Evolutionary conservation across 305 asterid genomes (phyloP), one percentile per base, ranked within the genome.

Genomic region (Petunia hybrid): DNA sequence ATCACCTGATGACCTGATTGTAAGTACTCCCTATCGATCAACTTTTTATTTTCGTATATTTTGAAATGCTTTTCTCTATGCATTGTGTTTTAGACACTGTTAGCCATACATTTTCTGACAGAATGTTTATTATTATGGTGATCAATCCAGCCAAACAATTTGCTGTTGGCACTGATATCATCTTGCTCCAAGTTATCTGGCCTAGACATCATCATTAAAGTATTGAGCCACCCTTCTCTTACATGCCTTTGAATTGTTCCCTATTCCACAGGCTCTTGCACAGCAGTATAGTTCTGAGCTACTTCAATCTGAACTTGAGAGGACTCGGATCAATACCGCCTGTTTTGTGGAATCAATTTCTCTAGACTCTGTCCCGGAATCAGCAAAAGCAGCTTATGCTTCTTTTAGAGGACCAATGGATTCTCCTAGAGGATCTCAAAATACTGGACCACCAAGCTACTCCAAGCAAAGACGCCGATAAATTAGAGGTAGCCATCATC

Each of bases 301-400:
- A 77, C 98, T 94, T 75, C 98, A 96, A 83, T 83, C 89, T 1
- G 99, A 96, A 89, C 97, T 96, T 0, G 99, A 96, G 83, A 90
- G 99, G 89, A 96, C 98, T 1, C 86, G 98, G 79, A 91, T 96
- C 81, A 96, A 96, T 84, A 92, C 98, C 0, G 98, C 98, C 45
- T 96, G 99, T 88, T 96, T 96, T 69, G 94, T 94, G 65, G 99
- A 94, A 85, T 86, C 97, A 1, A 90, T 93, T 48, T 89, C 98
- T 6, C 80, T 91, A 76, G 98, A 91, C 81, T 88, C 97, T 0
- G 92, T 93, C 69, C 98, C 99, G 10, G 98, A 94, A 87, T 93
- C 98, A 7, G 99, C 98, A n/a, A 96, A 94, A 91, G 98, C 97
- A 75, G 98, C 99, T 6, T 96, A 93, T 82, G 99, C 99, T 80